A percentile compares a stretch with the other conserved stretches of the same genome.
Conservation (phyloP, 306 rosid genomes). For the Lupinus albus region DNA sequence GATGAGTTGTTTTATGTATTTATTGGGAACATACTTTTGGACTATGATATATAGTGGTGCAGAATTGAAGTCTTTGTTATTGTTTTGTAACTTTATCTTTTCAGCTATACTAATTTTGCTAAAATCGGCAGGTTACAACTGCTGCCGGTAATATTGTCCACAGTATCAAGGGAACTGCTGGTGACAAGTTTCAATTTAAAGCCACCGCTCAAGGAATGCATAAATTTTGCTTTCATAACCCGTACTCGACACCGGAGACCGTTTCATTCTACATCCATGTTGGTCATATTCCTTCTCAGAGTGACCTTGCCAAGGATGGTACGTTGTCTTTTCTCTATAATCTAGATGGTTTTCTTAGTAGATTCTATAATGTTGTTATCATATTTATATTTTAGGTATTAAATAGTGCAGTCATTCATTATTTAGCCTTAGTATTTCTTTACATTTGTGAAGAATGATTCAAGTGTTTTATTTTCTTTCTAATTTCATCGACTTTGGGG, state of each 20-base stretch:
- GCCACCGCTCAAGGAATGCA: constrained; percentile 94
- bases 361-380: constrained; percentile 8
- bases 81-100: no score
- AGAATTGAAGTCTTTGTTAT: no score
- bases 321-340: constrained; percentile 42
- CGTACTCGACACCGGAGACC: constrained; percentile 94
- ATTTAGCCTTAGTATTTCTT: background rate
- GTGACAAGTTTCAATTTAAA: constrained; percentile 84
- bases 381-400: constrained; percentile 12
- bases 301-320: constrained; percentile 95
- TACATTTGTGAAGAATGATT: constrained; percentile 22
- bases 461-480: background rate
- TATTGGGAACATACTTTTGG: background rate
- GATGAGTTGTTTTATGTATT: background rate
- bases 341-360: constrained; percentile 9
- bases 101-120: no score
- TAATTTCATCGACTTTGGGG: background rate
- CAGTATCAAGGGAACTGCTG: constrained; percentile 79
- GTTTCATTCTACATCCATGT: constrained; percentile 96
- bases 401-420: background rate
- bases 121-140: constrained; percentile 69
- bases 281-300: constrained; percentile 95
- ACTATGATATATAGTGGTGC: no score
- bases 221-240: constrained; percentile 92
- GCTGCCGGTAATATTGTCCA: constrained; percentile 76